These are phyloP conservation scores for Lepidopterella palustris DNA, from an alignment of 495 filamentous ascomycete genomes.

Conservation along the genomic window DNA sequence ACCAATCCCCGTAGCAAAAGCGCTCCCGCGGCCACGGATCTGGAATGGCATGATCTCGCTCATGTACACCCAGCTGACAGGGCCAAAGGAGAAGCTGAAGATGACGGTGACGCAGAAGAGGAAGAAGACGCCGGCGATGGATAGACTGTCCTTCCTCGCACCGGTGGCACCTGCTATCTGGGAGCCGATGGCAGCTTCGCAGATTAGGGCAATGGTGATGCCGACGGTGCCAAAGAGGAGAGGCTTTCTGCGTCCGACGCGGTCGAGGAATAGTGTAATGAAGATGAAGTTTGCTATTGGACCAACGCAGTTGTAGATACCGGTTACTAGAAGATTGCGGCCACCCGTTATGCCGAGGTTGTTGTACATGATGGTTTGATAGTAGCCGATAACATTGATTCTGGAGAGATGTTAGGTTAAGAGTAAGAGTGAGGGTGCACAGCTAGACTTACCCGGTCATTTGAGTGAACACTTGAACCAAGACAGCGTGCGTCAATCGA, in stretches of 20 bases:
- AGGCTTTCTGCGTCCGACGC: constrained; percentile 57
- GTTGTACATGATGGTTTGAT: constrained; percentile 55
- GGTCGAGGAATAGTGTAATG: constrained; percentile 51
- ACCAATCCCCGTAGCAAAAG: constrained; percentile 67
- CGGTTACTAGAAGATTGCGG: constrained; percentile 48
- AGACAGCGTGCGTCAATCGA: constrained; percentile 58
- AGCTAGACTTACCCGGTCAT: constrained; percentile 62
- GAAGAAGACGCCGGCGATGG: constrained; percentile 66
- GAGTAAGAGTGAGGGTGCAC: constrained; percentile 46
- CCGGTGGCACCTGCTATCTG: constrained; percentile 41
- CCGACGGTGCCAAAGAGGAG: constrained; percentile 58
- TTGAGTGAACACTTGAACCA: constrained; percentile 61
- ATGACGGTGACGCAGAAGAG: constrained; percentile 65
- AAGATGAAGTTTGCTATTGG: constrained; percentile 46
- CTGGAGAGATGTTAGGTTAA: not conserved
- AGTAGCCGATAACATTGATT: constrained; percentile 53
- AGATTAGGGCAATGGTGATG: constrained; percentile 46
- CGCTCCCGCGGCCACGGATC: constrained; percentile 60
- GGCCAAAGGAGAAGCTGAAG: constrained; percentile 59
- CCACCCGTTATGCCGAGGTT: constrained; percentile 49
- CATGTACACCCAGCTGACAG: constrained; percentile 57
- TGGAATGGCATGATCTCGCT: constrained; percentile 64
- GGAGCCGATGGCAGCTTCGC: constrained; percentile 48
- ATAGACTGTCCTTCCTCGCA: constrained; percentile 49
- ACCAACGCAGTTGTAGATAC: constrained; percentile 56